phyloP scores from a whole-genome alignment of 441 rosid genomes.

The Iberis amara region DNA sequence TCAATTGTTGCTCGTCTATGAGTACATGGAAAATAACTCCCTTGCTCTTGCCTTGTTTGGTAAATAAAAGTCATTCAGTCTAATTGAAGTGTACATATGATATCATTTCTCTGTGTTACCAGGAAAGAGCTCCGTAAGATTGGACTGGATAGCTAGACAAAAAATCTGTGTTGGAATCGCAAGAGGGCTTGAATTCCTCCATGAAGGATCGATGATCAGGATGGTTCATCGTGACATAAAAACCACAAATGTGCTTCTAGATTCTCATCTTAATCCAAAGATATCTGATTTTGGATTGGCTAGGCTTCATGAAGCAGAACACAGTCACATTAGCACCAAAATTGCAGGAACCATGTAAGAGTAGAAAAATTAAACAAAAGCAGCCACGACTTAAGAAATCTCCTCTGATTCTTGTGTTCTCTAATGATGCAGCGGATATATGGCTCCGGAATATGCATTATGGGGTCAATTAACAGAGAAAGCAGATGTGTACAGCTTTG shows the following conservation, averaged over 20 bases:
- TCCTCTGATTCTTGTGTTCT: neutral
- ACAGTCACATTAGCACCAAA: constrained; percentile 46
- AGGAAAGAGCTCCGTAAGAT: constrained; percentile 19
- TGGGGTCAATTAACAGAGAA: constrained; percentile 55
- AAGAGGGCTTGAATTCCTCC: constrained; percentile 46
- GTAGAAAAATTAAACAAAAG: neutral
- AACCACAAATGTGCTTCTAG: constrained; percentile 41
- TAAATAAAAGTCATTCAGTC: constrained; percentile 3
- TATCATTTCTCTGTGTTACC: constrained; percentile 1
- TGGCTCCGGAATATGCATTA: constrained; percentile 67
- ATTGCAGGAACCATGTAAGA: constrained; percentile 41
- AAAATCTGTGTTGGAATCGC: constrained; percentile 39
- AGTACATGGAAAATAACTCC: constrained; percentile 55
- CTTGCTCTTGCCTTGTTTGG: constrained; percentile 43
- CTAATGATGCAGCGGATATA: constrained; percentile 45
- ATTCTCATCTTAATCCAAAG: constrained; percentile 35
- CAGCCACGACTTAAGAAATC: neutral
- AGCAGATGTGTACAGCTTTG: constrained; percentile 64
- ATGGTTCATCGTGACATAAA: constrained; percentile 54
- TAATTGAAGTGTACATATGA: neutral
- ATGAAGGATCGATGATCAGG: constrained; percentile 42
- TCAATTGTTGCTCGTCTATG: constrained; percentile 53
- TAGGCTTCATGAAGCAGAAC: constrained; percentile 42
- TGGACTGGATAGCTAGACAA: constrained; percentile 38
- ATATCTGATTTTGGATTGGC: constrained; percentile 52